These are phyloP conservation scores for Magnaporthales sp. DNA, from an alignment of 2,329 filamentous ascomycete genomes.

Conservation along the genomic window DNA sequence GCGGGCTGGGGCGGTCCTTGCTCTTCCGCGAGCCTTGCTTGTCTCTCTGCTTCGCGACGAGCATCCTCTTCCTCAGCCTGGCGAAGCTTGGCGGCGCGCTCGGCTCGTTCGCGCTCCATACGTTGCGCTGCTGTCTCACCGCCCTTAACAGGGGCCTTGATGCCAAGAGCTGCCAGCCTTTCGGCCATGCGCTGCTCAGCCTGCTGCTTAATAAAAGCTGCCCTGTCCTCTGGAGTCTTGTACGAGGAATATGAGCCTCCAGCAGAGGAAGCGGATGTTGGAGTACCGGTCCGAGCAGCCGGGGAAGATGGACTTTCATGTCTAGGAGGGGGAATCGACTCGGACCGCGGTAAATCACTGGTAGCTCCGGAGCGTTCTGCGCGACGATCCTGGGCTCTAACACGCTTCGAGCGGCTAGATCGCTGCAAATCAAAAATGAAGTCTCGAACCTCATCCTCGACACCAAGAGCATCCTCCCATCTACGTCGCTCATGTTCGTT, in stretches of 20 bases:
- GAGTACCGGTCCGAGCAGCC: slow-evolving; percentile 37
- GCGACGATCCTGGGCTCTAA: slow-evolving; percentile 52
- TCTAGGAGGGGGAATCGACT: slow-evolving; percentile 25
- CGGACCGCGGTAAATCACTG: slow-evolving; percentile 27
- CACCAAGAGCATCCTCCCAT: slow-evolving; percentile 93
- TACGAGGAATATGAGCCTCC: slow-evolving; percentile 71
- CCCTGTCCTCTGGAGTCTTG: slow-evolving; percentile 85
- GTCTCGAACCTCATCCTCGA: slow-evolving; percentile 93
- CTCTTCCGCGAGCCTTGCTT: slow-evolving; percentile 74
- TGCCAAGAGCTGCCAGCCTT: slow-evolving; percentile 82
- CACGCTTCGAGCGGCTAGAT: slow-evolving; percentile 66
- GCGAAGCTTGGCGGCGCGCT: slow-evolving; percentile 77
- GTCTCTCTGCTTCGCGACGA: slow-evolving; percentile 77
- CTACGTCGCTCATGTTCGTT: slow-evolving; percentile 85
- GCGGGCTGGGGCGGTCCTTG: slow-evolving; percentile 53
- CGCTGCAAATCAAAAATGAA: slow-evolving; percentile 96
- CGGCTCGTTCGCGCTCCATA: slow-evolving; percentile 77
- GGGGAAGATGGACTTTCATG: slow-evolving; percentile 41
- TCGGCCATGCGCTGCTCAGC: slow-evolving; percentile 97
- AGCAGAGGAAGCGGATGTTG: slow-evolving; percentile 34
- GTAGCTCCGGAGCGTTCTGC: slow-evolving; percentile 30
- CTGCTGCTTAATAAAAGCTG: slow-evolving; percentile 94
- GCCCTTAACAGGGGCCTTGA: slow-evolving; percentile 72
- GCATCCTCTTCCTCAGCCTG: slow-evolving; percentile 94
- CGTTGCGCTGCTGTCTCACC: slow-evolving; percentile 78